These are phyloP conservation scores for Quercus cerris DNA, from an alignment of 306 rosid genomes.

Conservation along the genomic window DNA sequence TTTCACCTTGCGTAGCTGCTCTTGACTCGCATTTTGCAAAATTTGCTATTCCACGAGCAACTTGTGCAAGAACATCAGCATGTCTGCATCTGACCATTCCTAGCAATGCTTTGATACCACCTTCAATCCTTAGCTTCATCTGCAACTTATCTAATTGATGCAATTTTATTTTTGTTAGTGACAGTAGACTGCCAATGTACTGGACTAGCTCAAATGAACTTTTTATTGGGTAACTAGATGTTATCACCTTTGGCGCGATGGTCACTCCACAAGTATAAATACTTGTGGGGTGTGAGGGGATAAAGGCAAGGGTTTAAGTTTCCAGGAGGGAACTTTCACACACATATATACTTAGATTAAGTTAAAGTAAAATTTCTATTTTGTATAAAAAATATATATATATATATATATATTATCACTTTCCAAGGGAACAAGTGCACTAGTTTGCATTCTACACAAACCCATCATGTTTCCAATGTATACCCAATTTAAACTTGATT, in stretches of 20 bases:
- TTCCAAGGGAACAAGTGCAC: conserved; percentile 10
- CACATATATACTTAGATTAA: too few relatives aligned
- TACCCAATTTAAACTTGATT: neutral
- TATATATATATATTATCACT: too few relatives aligned
- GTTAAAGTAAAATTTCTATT: too few relatives aligned
- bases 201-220: neutral
- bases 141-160: conserved; percentile 72
- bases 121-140: conserved; percentile 70
- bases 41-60: conserved; percentile 98
- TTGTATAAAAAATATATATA: too few relatives aligned
- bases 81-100: conserved; percentile 97
- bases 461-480: neutral
- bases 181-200: neutral
- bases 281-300: too few relatives aligned
- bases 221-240: neutral
- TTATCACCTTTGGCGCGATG: too few relatives aligned
- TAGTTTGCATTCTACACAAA: neutral
- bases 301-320: fast-evolving
- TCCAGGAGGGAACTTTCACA: too few relatives aligned
- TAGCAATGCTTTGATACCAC: conserved; percentile 84
- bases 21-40: conserved; percentile 94
- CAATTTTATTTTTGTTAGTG: conserved; percentile 24
- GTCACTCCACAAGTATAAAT: too few relatives aligned
- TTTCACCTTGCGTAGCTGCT: conserved; percentile 85
- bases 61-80: conserved; percentile 98